phyloP scores from a whole-genome alignment of 371 early-diverging fungal species.

The Blakeslea trispora region DNA sequence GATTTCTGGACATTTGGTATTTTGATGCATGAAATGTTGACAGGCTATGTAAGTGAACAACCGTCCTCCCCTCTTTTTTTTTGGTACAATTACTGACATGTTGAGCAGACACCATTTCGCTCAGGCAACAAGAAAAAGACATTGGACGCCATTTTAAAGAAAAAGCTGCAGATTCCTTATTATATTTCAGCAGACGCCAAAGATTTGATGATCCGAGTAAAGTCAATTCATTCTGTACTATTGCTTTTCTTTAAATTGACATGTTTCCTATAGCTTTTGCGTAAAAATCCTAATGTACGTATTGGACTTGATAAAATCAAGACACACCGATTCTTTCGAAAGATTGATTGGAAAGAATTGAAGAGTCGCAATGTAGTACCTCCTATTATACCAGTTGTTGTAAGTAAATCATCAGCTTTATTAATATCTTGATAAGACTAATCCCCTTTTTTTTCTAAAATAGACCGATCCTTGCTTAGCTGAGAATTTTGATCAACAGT shows the following conservation, averaged over 20 bases:
- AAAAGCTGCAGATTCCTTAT: constrained; percentile 73
- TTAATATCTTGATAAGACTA: neutral
- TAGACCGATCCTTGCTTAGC: constrained; percentile 51
- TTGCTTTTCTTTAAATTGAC: too few species aligned
- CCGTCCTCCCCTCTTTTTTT: neutral
- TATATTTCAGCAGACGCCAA: constrained; percentile 70
- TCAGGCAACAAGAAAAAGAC: constrained; percentile 76
- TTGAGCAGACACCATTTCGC: constrained; percentile 76
- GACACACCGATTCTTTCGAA: constrained; percentile 85
- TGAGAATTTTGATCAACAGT: constrained; percentile 53
- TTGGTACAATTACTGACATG: neutral
- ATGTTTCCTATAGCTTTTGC: constrained; percentile 57
- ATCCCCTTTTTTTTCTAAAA: neutral
- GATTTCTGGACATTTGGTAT: constrained; percentile 97
- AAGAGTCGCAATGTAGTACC: constrained; percentile 66
- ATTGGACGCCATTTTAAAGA: constrained; percentile 78
- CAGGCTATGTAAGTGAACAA: constrained; percentile 51
- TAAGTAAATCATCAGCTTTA: constrained; percentile 25
- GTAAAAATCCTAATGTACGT: constrained; percentile 70
- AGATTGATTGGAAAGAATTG: constrained; percentile 80
- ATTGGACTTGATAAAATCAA: constrained; percentile 78
- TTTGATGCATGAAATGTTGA: constrained; percentile 87
- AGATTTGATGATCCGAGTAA: constrained; percentile 55
- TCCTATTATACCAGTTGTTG: constrained; percentile 75
- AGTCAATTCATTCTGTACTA: neutral